phyloP scores from a whole-genome alignment of 441 rosid genomes.

The Dalechampia spathulata region DNA sequence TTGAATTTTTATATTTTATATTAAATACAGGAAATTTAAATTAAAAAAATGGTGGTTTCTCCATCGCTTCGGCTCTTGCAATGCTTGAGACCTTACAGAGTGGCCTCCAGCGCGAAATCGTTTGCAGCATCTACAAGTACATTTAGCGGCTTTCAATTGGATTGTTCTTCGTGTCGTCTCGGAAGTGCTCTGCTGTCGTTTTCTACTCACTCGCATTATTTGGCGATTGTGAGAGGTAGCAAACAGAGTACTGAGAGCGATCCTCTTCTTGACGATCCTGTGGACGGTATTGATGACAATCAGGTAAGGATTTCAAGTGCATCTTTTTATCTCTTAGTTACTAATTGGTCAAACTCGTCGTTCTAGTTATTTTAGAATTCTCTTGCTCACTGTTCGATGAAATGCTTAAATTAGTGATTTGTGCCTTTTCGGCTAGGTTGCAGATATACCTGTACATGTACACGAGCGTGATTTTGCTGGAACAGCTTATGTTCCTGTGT shows the following conservation, averaged over 20 bases:
- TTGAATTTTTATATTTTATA: background rate
- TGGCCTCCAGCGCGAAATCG: conserved; percentile 1
- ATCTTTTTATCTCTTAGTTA: background rate
- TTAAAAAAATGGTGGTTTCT: conserved; percentile 29
- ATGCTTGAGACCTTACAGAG: conserved; percentile 13
- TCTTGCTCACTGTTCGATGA: background rate
- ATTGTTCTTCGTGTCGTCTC: conserved; percentile 16
- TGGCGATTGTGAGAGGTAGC: conserved; percentile 19
- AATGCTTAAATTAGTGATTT: background rate
- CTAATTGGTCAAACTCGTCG: background rate
- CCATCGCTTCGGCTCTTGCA: conserved; percentile 25
- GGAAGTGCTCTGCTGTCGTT: conserved; percentile 16
- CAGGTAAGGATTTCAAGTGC: conserved; percentile 23
- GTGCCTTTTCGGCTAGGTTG: conserved; percentile 29
- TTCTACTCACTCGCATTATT: conserved; percentile 18
- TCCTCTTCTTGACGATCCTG: conserved; percentile 22
- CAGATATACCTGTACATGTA: conserved; percentile 33
- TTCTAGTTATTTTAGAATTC: background rate
- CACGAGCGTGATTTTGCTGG: conserved; percentile 79
- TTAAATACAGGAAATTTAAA: background rate
- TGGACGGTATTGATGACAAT: conserved; percentile 18
- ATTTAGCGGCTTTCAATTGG: conserved; percentile 12
- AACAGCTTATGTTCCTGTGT: conserved; percentile 78
- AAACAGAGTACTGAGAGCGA: conserved; percentile 23
- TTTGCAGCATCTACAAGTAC: conserved; percentile 17